These are phyloP conservation scores for Ganoderma multipileum DNA, from an alignment of 1,284 basidiomycete genomes.

Conservation along the genomic window DNA sequence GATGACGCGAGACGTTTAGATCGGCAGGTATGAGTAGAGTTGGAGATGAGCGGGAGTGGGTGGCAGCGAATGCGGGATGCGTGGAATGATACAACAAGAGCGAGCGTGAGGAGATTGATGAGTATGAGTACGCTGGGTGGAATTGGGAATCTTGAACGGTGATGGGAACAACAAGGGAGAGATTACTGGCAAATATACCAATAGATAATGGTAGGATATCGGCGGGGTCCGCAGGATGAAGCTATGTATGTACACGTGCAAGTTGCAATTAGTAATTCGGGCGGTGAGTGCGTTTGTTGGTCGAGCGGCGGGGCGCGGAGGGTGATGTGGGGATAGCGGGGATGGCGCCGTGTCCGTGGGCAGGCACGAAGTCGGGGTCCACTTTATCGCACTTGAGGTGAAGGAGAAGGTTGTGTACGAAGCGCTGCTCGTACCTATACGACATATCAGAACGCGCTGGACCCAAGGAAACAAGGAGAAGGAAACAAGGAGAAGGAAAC, in stretches of 20 bases:
- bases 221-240: background rate
- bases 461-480: slow-evolving; percentile 12
- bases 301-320: slow-evolving; percentile 48
- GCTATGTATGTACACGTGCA: slow-evolving; percentile 21
- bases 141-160: slow-evolving; percentile 3
- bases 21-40: background rate
- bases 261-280: slow-evolving; percentile 41
- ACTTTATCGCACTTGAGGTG: slow-evolving; percentile 78
- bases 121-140: slow-evolving; percentile 12
- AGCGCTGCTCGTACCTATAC: slow-evolving; percentile 82
- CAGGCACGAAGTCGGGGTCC: slow-evolving; percentile 77
- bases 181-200: slow-evolving; percentile 23
- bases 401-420: slow-evolving; percentile 83
- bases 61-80: background rate
- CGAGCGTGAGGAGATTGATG: slow-evolving; percentile 13
- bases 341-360: slow-evolving; percentile 79
- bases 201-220: slow-evolving; percentile 1
- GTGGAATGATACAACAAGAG: slow-evolving; percentile 32
- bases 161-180: slow-evolving; percentile 21
- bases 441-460: slow-evolving; percentile 22
- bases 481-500: slow-evolving; percentile 34
- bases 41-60: background rate
- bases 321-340: slow-evolving; percentile 16
- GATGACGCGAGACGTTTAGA: background rate
- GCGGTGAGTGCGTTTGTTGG: slow-evolving; percentile 49